Conservation (phyloP, 345 rosid species). For the Rhizophora mangle region DNA sequence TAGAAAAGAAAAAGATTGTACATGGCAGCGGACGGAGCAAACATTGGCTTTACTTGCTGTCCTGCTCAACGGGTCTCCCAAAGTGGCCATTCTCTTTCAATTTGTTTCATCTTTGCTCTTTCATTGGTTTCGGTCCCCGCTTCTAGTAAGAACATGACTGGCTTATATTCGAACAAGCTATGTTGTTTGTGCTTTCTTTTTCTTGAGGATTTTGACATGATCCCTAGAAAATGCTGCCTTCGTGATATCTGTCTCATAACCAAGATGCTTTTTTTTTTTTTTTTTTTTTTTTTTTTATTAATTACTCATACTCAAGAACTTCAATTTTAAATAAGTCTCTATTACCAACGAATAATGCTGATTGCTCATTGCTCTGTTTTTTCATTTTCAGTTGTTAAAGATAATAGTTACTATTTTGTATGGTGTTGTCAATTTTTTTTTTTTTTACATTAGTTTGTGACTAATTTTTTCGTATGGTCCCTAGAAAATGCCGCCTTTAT, state of each 20-base stretch:
- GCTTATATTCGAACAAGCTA: neutral
- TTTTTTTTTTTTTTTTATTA: neutral
- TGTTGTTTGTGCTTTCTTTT: neutral
- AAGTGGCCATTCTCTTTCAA: neutral
- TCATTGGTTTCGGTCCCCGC: neutral
- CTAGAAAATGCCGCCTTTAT: no score
- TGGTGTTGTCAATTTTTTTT: no score
- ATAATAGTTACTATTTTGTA: no score
- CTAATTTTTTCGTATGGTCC: no score
- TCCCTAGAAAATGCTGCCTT: slow-evolving; percentile 9
- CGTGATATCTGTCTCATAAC: neutral
- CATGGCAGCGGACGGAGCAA: no score
- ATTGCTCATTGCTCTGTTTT: no score
- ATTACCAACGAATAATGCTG: no score
- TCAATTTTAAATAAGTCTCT: no score
- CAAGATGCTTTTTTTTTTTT: neutral
- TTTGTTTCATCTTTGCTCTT: neutral
- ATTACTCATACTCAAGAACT: neutral
- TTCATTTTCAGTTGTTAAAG: no score
- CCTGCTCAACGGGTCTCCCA: neutral
- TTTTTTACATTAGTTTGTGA: no score
- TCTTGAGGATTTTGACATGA: slow-evolving; percentile 1
- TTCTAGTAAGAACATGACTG: neutral
- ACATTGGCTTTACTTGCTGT: slow-evolving; percentile 4
- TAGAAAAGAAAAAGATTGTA: no score